A percentile compares a stretch with the other conserved stretches of the same genome.
Evolutionary conservation across 2,329 filamentous ascomycete species (phyloP).

Genomic region (Myotisia sp.): DNA sequence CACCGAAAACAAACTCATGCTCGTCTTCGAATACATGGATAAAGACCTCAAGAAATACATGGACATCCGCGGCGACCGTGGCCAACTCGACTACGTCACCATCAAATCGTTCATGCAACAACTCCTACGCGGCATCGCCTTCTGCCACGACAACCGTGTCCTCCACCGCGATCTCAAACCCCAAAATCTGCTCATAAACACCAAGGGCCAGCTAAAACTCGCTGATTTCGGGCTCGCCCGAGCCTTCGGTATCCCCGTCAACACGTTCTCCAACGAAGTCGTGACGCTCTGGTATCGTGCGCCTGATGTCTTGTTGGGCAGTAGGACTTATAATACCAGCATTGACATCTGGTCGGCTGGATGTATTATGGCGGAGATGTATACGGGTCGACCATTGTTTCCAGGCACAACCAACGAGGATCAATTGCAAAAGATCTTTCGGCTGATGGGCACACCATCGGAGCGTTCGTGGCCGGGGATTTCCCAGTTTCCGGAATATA

Average conservation of each 20-base stretch:
- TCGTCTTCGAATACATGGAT: slow-evolving; percentile 98
- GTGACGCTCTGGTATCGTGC: slow-evolving; percentile 97
- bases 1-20: slow-evolving; percentile 98
- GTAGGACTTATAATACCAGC: slow-evolving; percentile 95
- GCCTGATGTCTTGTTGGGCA: slow-evolving; percentile 85
- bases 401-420: slow-evolving; percentile 97
- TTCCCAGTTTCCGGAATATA: slow-evolving; percentile 92
- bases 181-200: slow-evolving; percentile 91
- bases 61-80: slow-evolving; percentile 81
- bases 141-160: slow-evolving; percentile 94
- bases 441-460: slow-evolving; percentile 93
- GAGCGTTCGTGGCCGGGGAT: slow-evolving; percentile 94
- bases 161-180: slow-evolving; percentile 92
- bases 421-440: slow-evolving; percentile 91
- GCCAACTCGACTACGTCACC: slow-evolving; percentile 71
- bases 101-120: slow-evolving; percentile 99
- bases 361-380: slow-evolving; percentile 99
- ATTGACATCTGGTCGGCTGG: slow-evolving; percentile 99
- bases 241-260: slow-evolving; percentile 92
- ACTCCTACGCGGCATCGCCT: slow-evolving; percentile 85
- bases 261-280: slow-evolving; percentile 96
- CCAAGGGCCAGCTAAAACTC: slow-evolving; percentile 76
- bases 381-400: slow-evolving; percentile 86
- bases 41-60: slow-evolving; percentile 97
- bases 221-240: slow-evolving; percentile 89